Conservation (phyloP, 108 stramenopile species). For the Epipyxis sp. region DNA sequence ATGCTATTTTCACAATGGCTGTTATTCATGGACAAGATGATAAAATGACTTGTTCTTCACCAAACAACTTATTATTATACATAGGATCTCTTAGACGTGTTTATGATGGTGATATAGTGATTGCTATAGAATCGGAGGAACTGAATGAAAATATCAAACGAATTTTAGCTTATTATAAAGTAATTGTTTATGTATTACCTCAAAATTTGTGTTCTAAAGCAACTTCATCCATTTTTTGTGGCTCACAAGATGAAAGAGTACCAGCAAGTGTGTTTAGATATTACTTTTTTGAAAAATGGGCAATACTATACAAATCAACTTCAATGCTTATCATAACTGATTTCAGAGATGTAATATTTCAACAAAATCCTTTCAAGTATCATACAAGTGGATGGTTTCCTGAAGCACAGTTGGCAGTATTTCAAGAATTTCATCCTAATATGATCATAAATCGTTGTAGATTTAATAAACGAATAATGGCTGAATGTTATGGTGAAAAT, state of each 20-base stretch:
- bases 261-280: neutral
- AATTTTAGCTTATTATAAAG: neutral
- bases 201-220: neutral
- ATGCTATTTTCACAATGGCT: neutral
- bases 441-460: neutral
- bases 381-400: neutral
- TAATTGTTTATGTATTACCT: neutral
- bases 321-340: neutral
- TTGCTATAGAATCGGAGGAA: neutral
- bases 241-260: neutral
- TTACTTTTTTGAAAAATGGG: slow-evolving; percentile 16
- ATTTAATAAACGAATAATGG: neutral
- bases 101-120: slow-evolving; percentile 5
- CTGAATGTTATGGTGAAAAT: slow-evolving; percentile 2
- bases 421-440: slow-evolving; percentile 2
- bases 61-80: neutral
- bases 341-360: neutral
- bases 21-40: neutral
- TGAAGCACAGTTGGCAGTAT: neutral
- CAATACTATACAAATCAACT: neutral
- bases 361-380: neutral
- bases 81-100: neutral
- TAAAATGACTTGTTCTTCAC: neutral
- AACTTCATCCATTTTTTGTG: neutral
- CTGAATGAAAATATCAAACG: neutral